Percentiles rank a stretch among this genome's conserved stretches.
Conservation (phyloP, 2,329 filamentous ascomycete genomes). For the Leptographium lundbergii region DNA sequence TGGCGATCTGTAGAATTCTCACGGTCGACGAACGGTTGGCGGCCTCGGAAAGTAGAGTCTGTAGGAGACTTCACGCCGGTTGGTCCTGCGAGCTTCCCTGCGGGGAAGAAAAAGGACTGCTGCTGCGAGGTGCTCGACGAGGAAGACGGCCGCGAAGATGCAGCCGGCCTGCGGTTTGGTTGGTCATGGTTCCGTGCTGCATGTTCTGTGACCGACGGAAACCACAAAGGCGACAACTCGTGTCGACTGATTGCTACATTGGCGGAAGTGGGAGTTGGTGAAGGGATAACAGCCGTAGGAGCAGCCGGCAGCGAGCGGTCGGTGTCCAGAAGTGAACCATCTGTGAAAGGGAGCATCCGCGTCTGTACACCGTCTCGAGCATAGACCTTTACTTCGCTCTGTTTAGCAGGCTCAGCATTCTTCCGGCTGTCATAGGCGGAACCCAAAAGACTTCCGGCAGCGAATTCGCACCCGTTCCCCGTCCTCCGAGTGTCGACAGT, state of each 20-base stretch:
- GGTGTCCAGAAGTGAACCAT: neutral
- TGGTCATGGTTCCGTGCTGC: slow-evolving; percentile 11
- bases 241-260: slow-evolving; percentile 6
- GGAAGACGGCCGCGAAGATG: slow-evolving; percentile 3
- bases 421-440: slow-evolving; percentile 35
- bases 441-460: slow-evolving; percentile 37
- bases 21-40: neutral
- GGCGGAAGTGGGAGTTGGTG: neutral
- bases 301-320: neutral
- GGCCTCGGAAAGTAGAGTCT: neutral
- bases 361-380: neutral
- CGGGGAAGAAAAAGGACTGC: neutral
- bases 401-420: slow-evolving; percentile 17
- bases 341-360: neutral
- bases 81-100: neutral
- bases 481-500: slow-evolving; percentile 2
- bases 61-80: neutral
- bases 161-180: neutral
- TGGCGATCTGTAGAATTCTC: neutral
- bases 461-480: slow-evolving; percentile 30
- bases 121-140: slow-evolving; percentile 8
- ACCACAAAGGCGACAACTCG: slow-evolving; percentile 19
- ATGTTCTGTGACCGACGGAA: slow-evolving; percentile 23
- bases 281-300: neutral
- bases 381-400: neutral